A percentile compares a stretch with the other conserved stretches of the same genome.
These are phyloP conservation scores for Rhizopogon salebrosus DNA, from an alignment of 768 basidiomycete species.

Conservation along the genomic window DNA sequence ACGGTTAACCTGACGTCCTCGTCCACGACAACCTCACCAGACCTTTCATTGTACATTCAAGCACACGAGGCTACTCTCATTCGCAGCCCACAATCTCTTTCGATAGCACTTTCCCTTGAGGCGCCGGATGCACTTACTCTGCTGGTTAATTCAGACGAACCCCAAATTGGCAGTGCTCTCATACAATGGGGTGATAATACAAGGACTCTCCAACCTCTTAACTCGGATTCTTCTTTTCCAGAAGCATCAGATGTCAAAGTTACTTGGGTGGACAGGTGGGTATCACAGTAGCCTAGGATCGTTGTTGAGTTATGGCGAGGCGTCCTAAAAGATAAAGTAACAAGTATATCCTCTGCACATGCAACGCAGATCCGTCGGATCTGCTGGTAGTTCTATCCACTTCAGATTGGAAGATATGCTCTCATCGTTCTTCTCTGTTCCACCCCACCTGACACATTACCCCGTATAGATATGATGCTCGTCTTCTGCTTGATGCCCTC, in stretches of 20 bases:
- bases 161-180: slow-evolving; percentile 27
- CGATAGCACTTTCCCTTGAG: slow-evolving; percentile 33
- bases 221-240: slow-evolving; percentile 5
- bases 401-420: slow-evolving; percentile 8
- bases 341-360: not conserved
- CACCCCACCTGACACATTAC: slow-evolving; percentile 15
- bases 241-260: slow-evolving; percentile 15
- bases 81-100: slow-evolving; percentile 41
- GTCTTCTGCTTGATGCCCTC: slow-evolving; percentile 62
- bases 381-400: slow-evolving; percentile 3
- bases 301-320: not conserved
- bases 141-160: slow-evolving; percentile 2
- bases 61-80: slow-evolving; percentile 77
- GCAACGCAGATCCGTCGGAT: slow-evolving; percentile 3
- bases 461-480: slow-evolving; percentile 66
- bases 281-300: slow-evolving; percentile 21
- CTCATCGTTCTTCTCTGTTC: slow-evolving; percentile 12
- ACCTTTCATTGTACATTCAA: slow-evolving; percentile 45
- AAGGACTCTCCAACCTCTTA: not conserved
- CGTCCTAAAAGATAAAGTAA: not conserved
- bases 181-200: slow-evolving; percentile 26
- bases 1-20: not conserved
- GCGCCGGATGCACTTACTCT: slow-evolving; percentile 11
- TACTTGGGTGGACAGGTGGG: slow-evolving; percentile 85
- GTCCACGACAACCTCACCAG: slow-evolving; percentile 1